phyloP scores from a whole-genome alignment of 768 basidiomycete species.

The Lanmaoa pseudosensibilis region DNA sequence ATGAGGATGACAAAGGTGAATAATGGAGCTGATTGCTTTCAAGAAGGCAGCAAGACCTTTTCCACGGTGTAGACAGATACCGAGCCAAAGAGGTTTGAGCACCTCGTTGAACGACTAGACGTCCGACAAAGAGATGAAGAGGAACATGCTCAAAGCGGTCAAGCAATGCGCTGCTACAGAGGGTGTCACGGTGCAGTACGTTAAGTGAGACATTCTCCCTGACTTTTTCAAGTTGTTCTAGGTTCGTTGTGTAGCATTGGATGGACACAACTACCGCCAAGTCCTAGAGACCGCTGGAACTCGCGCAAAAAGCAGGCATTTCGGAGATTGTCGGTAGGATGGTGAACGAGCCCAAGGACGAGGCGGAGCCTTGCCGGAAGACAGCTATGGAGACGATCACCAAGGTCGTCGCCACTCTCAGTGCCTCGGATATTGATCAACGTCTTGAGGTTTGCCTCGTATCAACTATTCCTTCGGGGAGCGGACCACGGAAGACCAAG shows the following conservation, averaged over 20 bases:
- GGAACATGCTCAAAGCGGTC: constrained; percentile 98
- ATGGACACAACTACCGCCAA: constrained; percentile 93
- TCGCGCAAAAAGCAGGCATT: constrained; percentile 96
- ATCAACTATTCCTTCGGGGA: constrained; percentile 99
- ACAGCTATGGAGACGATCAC: constrained; percentile 99
- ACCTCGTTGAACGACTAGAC: too few species aligned
- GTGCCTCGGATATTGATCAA: constrained; percentile 98
- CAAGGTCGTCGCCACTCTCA: too few species aligned
- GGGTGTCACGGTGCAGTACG: constrained; percentile 93
- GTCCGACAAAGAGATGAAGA: constrained; percentile 99
- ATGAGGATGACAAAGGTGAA: too few species aligned
- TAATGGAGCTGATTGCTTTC: too few species aligned
- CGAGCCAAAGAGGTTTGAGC: too few species aligned
- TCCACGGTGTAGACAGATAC: too few species aligned
- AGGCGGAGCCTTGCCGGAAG: constrained; percentile 83
- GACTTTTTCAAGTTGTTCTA: constrained; percentile 99
- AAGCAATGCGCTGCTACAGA: constrained; percentile 99
- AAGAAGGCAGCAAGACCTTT: too few species aligned
- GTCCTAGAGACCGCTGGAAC: constrained; percentile 99
- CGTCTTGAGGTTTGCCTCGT: constrained; percentile 87
- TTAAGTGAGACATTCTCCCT: constrained; percentile 95
- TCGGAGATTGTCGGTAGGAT: constrained; percentile 90
- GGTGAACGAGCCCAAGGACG: constrained; percentile 61
- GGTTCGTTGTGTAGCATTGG: constrained; percentile 97
- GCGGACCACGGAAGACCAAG: constrained; percentile 97